A percentile compares a stretch with the other conserved stretches of the same genome.
phyloP scores from a whole-genome alignment of 1,284 basidiomycete species.

The Acaromyces ingoldii region DNA sequence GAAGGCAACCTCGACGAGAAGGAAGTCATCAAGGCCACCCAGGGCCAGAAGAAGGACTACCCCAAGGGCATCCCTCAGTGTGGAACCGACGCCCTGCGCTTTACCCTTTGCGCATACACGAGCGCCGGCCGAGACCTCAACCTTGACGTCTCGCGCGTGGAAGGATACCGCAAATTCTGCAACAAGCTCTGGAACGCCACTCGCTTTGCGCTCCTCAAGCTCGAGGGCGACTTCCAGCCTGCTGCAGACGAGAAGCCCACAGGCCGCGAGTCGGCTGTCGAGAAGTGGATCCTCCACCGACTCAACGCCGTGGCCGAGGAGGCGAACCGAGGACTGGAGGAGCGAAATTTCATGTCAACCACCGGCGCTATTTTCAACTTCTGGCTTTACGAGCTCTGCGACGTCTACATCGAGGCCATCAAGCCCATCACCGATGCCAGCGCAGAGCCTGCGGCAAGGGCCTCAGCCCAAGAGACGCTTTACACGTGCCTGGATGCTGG shows the following conservation, averaged over 20 bases:
- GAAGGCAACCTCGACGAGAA: constrained; percentile 91
- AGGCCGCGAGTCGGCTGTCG: constrained; percentile 83
- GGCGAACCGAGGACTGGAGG: constrained; percentile 70
- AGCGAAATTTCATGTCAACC: constrained; percentile 87
- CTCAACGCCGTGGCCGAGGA: constrained; percentile 75
- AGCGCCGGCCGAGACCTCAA: constrained; percentile 57
- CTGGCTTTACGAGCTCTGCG: constrained; percentile 97
- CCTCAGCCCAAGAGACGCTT: constrained; percentile 88
- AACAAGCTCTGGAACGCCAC: constrained; percentile 99
- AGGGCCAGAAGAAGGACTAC: constrained; percentile 98
- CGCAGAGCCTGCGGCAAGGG: constrained; percentile 70
- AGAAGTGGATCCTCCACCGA: constrained; percentile 93
- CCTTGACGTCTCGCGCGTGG: constrained; percentile 89
- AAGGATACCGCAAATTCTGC: constrained; percentile 97
- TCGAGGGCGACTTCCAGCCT: constrained; percentile 45
- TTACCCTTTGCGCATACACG: constrained; percentile 91
- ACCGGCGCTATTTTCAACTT: constrained; percentile 83
- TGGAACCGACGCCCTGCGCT: constrained; percentile 91
- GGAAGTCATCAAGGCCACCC: constrained; percentile 84
- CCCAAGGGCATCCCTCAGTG: constrained; percentile 99
- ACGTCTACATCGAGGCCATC: constrained; percentile 92
- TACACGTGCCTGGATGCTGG: constrained; percentile 92
- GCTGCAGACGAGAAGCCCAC: constrained; percentile 61
- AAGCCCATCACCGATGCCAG: constrained; percentile 68
- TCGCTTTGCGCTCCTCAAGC: constrained; percentile 69